A percentile compares a stretch with the other conserved stretches of the same genome.
Evolutionary conservation across 108 stramenopile genomes (phyloP).

Genomic region (Cyclotella sp.): DNA sequence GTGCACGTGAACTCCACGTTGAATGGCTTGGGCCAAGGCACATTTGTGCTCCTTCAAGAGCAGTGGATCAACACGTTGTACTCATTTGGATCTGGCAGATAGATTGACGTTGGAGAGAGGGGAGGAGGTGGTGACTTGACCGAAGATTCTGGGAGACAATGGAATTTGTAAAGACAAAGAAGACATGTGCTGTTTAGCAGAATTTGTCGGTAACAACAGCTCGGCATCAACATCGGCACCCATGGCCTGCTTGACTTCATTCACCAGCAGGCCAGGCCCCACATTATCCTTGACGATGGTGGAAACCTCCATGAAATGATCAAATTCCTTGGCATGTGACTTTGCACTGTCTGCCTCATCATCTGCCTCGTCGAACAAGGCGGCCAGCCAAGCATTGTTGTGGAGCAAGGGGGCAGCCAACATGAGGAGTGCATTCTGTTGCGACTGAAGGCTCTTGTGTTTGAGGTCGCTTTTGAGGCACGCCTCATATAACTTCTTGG

Average conservation of each 20-base stretch:
- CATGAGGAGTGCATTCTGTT: constrained; percentile 14
- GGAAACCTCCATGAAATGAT: too few relatives aligned
- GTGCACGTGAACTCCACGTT: too few relatives aligned
- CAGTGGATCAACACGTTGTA: constrained; percentile 2
- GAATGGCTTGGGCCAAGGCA: too few relatives aligned
- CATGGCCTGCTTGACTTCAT: too few relatives aligned
- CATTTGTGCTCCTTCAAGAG: constrained; percentile 76
- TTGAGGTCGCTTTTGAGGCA: background rate
- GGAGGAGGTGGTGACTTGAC: too few relatives aligned
- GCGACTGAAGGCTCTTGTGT: background rate
- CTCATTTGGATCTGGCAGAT: too few relatives aligned
- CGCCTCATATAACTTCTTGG: background rate
- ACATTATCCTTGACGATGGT: constrained; percentile 18
- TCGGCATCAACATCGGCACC: too few relatives aligned
- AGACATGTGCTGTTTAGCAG: constrained; percentile 17
- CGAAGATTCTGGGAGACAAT: background rate
- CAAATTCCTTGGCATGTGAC: constrained; percentile 26
- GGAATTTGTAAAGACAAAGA: background rate
- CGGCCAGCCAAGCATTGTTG: too few relatives aligned
- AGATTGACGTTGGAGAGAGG: background rate
- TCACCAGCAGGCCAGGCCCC: constrained; percentile 27
- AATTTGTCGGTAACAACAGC: constrained; percentile 28
- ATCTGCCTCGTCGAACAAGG: too few relatives aligned
- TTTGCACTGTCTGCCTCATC: background rate
- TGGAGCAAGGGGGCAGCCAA: too few relatives aligned